Evolutionary conservation across 257 asterid species (phyloP).

Genomic region (Nicotiana paniculata): DNA sequence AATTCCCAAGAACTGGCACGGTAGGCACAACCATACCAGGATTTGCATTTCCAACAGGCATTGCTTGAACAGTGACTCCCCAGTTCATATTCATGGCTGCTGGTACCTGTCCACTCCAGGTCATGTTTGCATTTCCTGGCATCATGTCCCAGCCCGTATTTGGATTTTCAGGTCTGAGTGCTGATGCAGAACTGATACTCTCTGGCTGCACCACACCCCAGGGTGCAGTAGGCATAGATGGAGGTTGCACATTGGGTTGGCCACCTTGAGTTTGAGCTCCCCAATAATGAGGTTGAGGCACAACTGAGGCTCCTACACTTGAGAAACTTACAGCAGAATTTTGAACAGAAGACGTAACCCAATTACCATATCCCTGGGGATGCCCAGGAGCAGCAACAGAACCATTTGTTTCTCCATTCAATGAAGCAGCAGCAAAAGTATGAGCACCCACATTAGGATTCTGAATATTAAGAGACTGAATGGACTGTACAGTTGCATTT

Average conservation of each 20-base stretch:
- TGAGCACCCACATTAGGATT: conserved; percentile 37
- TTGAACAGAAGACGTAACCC: conserved; percentile 47
- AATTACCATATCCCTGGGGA: conserved; percentile 39
- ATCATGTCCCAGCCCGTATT: conserved; percentile 54
- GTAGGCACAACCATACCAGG: conserved; percentile 50
- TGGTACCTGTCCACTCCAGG: conserved; percentile 54
- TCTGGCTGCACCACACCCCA: conserved; percentile 47
- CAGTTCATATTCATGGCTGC: conserved; percentile 42
- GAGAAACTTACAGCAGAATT: conserved; percentile 41
- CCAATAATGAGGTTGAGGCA: conserved; percentile 63
- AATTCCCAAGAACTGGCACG: conserved; percentile 33
- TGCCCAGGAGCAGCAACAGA: conserved; percentile 31
- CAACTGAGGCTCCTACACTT: conserved; percentile 31
- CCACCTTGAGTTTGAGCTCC: conserved; percentile 37
- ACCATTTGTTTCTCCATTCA: conserved; percentile 21
- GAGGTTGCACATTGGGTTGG: conserved; percentile 50
- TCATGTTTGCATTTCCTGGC: conserved; percentile 52
- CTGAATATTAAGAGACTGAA: conserved; percentile 31
- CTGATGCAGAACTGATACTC: conserved; percentile 29
- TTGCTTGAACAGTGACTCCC: conserved; percentile 46
- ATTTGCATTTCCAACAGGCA: conserved; percentile 34
- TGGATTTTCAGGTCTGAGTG: conserved; percentile 37
- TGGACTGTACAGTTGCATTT: conserved; percentile 12
- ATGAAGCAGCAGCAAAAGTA: conserved; percentile 23
- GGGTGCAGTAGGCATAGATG: conserved; percentile 34